These are phyloP conservation scores for Cyberlindnera japonica DNA, from an alignment of 805 yeast genomes.

Conservation along the genomic window DNA sequence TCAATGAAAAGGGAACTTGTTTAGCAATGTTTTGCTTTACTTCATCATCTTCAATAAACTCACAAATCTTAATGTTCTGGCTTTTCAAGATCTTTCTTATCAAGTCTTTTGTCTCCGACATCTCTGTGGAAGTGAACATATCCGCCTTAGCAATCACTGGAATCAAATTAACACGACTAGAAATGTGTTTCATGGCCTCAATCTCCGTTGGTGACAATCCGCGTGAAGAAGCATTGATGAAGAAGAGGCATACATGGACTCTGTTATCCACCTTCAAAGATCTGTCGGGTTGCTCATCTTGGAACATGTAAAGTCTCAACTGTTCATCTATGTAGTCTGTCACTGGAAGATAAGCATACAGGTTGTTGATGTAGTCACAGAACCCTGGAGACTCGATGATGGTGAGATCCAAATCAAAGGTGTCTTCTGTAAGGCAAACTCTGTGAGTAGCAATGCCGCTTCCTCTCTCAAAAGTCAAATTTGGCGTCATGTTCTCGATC, in stretches of 20 bases:
- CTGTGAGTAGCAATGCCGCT: conserved; percentile 33
- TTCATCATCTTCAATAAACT: conserved; percentile 40
- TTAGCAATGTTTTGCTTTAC: conserved; percentile 31
- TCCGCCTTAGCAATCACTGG: conserved; percentile 85
- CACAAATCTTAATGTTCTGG: conserved; percentile 58
- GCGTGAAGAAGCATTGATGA: conserved; percentile 65
- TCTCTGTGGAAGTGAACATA: conserved; percentile 56
- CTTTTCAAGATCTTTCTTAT: conserved; percentile 48
- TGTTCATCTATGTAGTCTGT: conserved; percentile 77
- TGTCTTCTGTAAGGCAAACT: conserved; percentile 56
- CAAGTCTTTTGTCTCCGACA: conserved; percentile 48
- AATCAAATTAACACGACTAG: conserved; percentile 70
- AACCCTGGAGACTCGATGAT: conserved; percentile 76
- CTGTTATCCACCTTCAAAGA: conserved; percentile 52
- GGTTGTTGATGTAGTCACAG: conserved; percentile 66
- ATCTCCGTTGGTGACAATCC: conserved; percentile 65
- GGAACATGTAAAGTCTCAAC: conserved; percentile 62
- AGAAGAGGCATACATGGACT: conserved; percentile 83
- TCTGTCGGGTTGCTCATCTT: conserved; percentile 74
- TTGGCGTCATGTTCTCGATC: conserved; percentile 35
- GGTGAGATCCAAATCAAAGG: conserved; percentile 55
- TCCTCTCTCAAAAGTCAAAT: conserved; percentile 36
- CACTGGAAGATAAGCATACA: conserved; percentile 63
- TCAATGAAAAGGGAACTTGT: conserved; percentile 65
- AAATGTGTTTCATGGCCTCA: conserved; percentile 65